A percentile compares a stretch with the other conserved stretches of the same genome.
Conservation (phyloP, 169 alveolate species). For the Babesia ovis region DNA sequence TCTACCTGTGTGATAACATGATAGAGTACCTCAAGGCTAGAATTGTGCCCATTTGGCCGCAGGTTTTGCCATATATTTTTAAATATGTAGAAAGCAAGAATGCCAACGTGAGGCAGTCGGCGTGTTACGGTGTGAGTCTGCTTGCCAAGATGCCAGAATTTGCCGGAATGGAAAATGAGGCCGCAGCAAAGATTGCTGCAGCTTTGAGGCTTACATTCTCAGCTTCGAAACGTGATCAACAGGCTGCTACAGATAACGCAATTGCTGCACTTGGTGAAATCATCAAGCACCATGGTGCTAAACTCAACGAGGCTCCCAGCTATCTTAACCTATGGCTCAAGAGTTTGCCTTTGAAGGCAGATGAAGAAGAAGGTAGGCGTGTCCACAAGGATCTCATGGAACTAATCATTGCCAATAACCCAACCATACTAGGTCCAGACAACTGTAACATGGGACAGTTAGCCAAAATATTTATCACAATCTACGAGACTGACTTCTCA, state of each 20-base stretch:
- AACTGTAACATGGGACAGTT: constrained; percentile 76
- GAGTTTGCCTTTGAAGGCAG: constrained; percentile 81
- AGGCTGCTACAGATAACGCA: constrained; percentile 86
- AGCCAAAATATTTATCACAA: constrained; percentile 77
- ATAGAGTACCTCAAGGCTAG: constrained; percentile 75
- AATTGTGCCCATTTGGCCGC: constrained; percentile 74
- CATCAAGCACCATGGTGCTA: constrained; percentile 73
- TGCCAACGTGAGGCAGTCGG: constrained; percentile 80
- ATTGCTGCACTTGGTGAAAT: constrained; percentile 85
- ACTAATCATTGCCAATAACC: constrained; percentile 72
- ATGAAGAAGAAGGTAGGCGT: constrained; percentile 81
- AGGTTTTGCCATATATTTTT: constrained; percentile 68
- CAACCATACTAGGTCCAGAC: constrained; percentile 77
- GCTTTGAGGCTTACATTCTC: constrained; percentile 40
- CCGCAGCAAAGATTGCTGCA: constrained; percentile 53
- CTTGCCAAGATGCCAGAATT: constrained; percentile 75
- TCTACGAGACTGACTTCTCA: constrained; percentile 82
- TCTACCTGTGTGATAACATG: constrained; percentile 83
- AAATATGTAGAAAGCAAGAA: constrained; percentile 70
- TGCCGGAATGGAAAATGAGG: constrained; percentile 69
- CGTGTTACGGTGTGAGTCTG: constrained; percentile 80
- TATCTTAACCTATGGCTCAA: constrained; percentile 74
- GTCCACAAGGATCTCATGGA: constrained; percentile 82
- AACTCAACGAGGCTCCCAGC: constrained; percentile 66
- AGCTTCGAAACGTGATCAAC: constrained; percentile 57